phyloP scores from a whole-genome alignment of 2,329 filamentous ascomycete genomes.

The Penicillium sp. region DNA sequence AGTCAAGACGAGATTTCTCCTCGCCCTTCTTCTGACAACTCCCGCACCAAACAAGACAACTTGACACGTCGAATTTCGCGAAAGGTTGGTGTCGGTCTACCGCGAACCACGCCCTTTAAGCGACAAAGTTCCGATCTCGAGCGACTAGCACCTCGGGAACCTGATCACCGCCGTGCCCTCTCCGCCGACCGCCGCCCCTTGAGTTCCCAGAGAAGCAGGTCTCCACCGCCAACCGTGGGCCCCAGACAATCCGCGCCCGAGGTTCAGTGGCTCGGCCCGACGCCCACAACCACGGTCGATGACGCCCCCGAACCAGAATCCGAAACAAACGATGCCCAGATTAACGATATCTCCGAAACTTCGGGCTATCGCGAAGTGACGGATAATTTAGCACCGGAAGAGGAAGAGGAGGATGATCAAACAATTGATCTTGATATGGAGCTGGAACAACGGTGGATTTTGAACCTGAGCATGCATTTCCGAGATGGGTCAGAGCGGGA shows the following conservation, averaged over 20 bases:
- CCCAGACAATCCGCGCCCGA: slow-evolving; percentile 44
- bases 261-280: slow-evolving; percentile 37
- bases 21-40: slow-evolving; percentile 20
- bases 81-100: slow-evolving; percentile 71
- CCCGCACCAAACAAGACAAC: slow-evolving; percentile 28
- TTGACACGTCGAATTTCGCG: slow-evolving; percentile 39
- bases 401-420: slow-evolving; percentile 31
- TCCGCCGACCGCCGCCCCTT: slow-evolving; percentile 53
- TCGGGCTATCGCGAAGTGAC: slow-evolving; percentile 27
- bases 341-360: slow-evolving; percentile 23
- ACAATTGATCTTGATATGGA: slow-evolving; percentile 65
- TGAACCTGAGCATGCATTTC: slow-evolving; percentile 98
- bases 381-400: background rate
- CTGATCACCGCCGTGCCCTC: slow-evolving; percentile 64
- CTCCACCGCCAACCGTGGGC: slow-evolving; percentile 39
- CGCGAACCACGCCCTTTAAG: slow-evolving; percentile 74
- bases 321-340: slow-evolving; percentile 26
- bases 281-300: slow-evolving; percentile 32
- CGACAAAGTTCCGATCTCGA: slow-evolving; percentile 80
- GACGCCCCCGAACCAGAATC: slow-evolving; percentile 19
- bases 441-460: slow-evolving; percentile 84
- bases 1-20: slow-evolving; percentile 13
- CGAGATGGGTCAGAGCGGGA: slow-evolving; percentile 87
- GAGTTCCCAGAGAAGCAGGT: slow-evolving; percentile 46
- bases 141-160: slow-evolving; percentile 65